A percentile compares a stretch with the other conserved stretches of the same genome.
Conservation (phyloP, 768 basidiomycete species). For the Chalciporus pseudorubinellus region DNA sequence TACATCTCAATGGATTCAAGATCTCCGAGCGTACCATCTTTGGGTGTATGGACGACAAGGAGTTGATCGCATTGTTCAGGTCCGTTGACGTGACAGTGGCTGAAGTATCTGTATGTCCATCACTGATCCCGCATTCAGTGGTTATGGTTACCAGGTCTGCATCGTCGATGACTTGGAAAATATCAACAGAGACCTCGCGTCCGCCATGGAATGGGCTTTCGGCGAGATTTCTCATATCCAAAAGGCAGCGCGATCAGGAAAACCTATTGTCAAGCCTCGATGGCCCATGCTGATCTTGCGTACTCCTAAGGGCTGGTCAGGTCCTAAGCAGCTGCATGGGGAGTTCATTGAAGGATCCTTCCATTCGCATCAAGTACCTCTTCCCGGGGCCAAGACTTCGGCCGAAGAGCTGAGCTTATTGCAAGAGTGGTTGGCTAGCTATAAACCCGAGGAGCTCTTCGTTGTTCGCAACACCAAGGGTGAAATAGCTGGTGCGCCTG, state of each 20-base stretch:
- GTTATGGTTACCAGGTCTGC: constrained; percentile 87
- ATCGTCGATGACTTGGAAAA: constrained; percentile 67
- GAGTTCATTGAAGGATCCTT: constrained; percentile 79
- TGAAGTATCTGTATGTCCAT: background rate
- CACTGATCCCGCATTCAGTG: constrained; percentile 37
- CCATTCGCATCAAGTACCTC: constrained; percentile 86
- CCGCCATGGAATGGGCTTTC: constrained; percentile 79
- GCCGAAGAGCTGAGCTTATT: constrained; percentile 61
- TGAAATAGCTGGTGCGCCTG: constrained; percentile 46
- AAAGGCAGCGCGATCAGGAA: constrained; percentile 68
- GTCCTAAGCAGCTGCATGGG: constrained; percentile 65
- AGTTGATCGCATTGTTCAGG: constrained; percentile 74
- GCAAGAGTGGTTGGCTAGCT: constrained; percentile 72
- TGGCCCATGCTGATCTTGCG: constrained; percentile 88
- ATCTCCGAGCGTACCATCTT: constrained; percentile 89
- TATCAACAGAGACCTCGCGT: constrained; percentile 78
- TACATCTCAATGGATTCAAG: constrained; percentile 88
- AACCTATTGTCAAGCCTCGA: constrained; percentile 81
- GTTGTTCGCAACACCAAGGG: constrained; percentile 15
- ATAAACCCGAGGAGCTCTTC: constrained; percentile 68
- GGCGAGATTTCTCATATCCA: constrained; percentile 76
- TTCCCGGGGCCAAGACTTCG: constrained; percentile 67
- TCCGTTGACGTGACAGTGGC: constrained; percentile 25
- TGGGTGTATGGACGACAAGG: constrained; percentile 89
- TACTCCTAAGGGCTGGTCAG: constrained; percentile 79